Evolutionary conservation across 2,329 filamentous ascomycete genomes (phyloP), one percentile per base, ranked within the genome.

Genomic region (Epichloe gansuensis): DNA sequence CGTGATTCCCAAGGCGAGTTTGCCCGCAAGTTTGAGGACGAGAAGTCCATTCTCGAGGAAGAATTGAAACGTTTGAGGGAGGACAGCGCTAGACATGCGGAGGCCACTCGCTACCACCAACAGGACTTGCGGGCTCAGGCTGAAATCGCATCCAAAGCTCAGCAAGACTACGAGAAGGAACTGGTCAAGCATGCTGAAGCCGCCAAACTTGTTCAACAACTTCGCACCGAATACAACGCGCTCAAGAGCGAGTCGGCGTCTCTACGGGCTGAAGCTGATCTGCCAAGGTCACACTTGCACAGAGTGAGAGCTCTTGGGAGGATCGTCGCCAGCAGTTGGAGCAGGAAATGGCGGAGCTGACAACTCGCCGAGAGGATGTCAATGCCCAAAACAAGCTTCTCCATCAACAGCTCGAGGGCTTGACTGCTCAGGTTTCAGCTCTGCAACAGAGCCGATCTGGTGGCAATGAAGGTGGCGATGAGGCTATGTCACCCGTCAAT

Each of bases 151-250:
- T 84, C 89, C 50, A 87, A 89, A 66, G 89, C 93, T 3, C 93
- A 98, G 65, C 85, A 95, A 63, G 90, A 93, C 59, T 98, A 98
- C 64, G 94, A 98, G 66, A 84, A 84, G 56, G 93, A 98, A 66
- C 77, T 98, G 11, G 80, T 95, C 61, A 96, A 93, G 71, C 93
- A 98, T 68, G 91, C 90, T 2, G 89, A 96, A 58, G 93, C 91
- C n/a, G 88, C 91, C 12, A 90, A 89, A 68, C 80, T 81, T 38
- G 75, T 96, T 13, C 89, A 95, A 59, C 76, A 76, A 50, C 74
- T 95, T 47, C 87, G 93, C 49, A 74, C 76, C 4, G 89, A 97
- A 57, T 80, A 87, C 67, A 93, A 95, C 61, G 75, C 87, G 59
- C 70, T 97, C 55, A 90, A 88, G 69, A 85, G 86, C 1, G 81